Evolutionary conservation across 495 filamentous ascomycete species (phyloP).

Genomic region (Neurospora sp.): DNA sequence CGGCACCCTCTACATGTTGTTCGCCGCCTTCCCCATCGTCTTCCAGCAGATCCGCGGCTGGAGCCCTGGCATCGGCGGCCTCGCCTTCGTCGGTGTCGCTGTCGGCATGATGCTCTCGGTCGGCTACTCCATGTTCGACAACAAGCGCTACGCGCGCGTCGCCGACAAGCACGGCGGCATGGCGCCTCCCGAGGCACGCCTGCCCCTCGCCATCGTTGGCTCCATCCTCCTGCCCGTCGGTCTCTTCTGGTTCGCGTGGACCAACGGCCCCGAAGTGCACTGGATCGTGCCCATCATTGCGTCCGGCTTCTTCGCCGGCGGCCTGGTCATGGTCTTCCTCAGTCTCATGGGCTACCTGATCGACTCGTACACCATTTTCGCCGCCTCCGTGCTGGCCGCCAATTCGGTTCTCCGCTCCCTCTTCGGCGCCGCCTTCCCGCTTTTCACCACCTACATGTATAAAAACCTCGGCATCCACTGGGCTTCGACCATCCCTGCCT

Average conservation of each 20-base stretch:
- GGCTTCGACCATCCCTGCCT: constrained; percentile 69
- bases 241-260: constrained; percentile 57
- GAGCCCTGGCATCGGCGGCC: constrained; percentile 58
- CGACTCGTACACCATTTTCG: constrained; percentile 71
- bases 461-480: constrained; percentile 66
- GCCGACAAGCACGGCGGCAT: constrained; percentile 40
- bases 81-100: constrained; percentile 71
- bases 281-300: constrained; percentile 44
- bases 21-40: constrained; percentile 79
- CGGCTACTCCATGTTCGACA: constrained; percentile 55
- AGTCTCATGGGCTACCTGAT: constrained; percentile 72
- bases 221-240: constrained; percentile 40
- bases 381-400: constrained; percentile 69
- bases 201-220: constrained; percentile 65
- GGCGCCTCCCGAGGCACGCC: constrained; percentile 65
- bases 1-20: constrained; percentile 81
- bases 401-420: constrained; percentile 55
- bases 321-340: constrained; percentile 53
- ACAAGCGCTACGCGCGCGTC: constrained; percentile 47
- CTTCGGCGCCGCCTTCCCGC: constrained; percentile 76
- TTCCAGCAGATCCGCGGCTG: constrained; percentile 64
- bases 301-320: constrained; percentile 36
- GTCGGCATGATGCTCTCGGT: constrained; percentile 67
- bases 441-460: constrained; percentile 77
- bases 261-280: constrained; percentile 35